Percentiles rank a stretch among this genome's conserved stretches.
Conservation (phyloP, 176 grass and related monocot species). For the Aegilops speltoides region DNA sequence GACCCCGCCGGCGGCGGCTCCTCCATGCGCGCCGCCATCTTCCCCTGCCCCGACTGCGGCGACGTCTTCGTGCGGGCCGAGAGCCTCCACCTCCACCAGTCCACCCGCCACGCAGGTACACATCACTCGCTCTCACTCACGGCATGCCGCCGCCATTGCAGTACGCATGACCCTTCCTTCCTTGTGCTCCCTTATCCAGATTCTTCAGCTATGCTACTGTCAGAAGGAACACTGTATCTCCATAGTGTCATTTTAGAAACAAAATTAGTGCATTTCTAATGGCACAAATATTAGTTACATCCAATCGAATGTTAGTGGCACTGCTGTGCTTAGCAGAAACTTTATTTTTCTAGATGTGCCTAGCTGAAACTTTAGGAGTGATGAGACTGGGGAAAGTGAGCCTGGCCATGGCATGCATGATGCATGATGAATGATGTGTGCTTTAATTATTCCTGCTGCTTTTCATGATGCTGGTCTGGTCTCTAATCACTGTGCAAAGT, state of each 20-base stretch:
- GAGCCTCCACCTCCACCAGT: constrained; percentile 71
- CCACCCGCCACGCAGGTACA: constrained; percentile 75
- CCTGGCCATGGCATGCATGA: neutral
- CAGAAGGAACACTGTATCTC: neutral
- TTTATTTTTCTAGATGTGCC: neutral
- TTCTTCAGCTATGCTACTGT: neutral
- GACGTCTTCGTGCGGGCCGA: constrained; percentile 78
- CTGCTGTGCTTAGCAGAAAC: neutral
- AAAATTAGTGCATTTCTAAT: neutral
- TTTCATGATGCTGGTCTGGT: constrained; percentile 21
- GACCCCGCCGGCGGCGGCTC: constrained; percentile 59
- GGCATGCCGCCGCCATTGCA: neutral
- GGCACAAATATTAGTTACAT: neutral
- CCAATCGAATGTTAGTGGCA: neutral
- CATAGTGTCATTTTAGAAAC: no score
- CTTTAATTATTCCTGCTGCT: constrained; percentile 38
- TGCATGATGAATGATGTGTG: neutral
- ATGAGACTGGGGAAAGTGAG: constrained; percentile 2
- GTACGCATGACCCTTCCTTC: neutral
- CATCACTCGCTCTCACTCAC: no score
- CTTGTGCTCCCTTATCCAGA: neutral
- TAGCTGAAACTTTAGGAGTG: neutral
- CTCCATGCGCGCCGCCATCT: constrained; percentile 56
- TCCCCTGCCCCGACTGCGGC: constrained; percentile 78
- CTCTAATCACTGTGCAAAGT: constrained; percentile 14